phyloP scores from a whole-genome alignment of 257 asterid genomes.

The Schizonepeta tenuifolia region DNA sequence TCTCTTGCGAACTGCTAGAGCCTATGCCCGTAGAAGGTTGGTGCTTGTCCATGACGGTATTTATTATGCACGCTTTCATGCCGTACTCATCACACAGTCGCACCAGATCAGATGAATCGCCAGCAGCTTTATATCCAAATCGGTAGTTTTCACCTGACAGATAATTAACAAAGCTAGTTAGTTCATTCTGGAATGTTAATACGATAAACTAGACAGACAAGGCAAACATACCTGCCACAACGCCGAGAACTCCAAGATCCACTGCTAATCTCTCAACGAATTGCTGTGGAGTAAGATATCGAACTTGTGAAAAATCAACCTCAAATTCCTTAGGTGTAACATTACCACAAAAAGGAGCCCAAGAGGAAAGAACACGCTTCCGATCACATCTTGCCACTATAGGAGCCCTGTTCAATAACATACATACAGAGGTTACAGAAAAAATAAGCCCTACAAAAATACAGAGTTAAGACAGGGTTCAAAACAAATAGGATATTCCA shows the following conservation, averaged over 20 bases:
- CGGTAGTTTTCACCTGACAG: slow-evolving; percentile 85
- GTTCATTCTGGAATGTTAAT: slow-evolving; percentile 8
- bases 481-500: slow-evolving; percentile 30
- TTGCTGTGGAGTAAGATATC: slow-evolving; percentile 74
- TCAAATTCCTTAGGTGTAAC: slow-evolving; percentile 68
- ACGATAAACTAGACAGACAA: slow-evolving; percentile 13
- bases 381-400: slow-evolving; percentile 92
- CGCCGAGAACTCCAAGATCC: slow-evolving; percentile 88
- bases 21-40: slow-evolving; percentile 40
- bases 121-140: slow-evolving; percentile 88
- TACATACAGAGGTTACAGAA: slow-evolving; percentile 21
- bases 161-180: slow-evolving; percentile 10
- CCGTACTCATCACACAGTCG: slow-evolving; percentile 70
- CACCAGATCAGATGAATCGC: slow-evolving; percentile 73
- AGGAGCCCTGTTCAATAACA: slow-evolving; percentile 62
- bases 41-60: slow-evolving; percentile 80
- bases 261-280: slow-evolving; percentile 78
- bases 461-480: not conserved
- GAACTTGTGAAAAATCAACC: slow-evolving; percentile 81
- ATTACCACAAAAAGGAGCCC: slow-evolving; percentile 75
- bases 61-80: slow-evolving; percentile 70
- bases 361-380: slow-evolving; percentile 77
- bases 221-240: slow-evolving; percentile 76
- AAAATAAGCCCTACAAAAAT: not conserved
- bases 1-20: slow-evolving; percentile 55